These are phyloP conservation scores for Fusarium oxysporum DNA, from an alignment of 2,329 filamentous ascomycete species.

Conservation along the genomic window DNA sequence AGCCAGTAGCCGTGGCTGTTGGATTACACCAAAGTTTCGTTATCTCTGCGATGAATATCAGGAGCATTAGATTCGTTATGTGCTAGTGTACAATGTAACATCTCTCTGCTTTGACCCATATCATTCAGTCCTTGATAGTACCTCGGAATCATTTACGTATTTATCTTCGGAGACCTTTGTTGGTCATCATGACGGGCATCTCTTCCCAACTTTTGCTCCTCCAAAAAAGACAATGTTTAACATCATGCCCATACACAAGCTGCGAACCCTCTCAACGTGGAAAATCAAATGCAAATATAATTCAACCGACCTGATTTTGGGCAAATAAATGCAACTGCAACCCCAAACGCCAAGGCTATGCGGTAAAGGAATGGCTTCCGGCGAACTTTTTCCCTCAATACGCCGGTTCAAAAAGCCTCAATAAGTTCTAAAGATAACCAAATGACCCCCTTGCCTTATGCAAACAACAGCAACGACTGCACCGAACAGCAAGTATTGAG, in stretches of 20 bases:
- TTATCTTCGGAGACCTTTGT: conserved; percentile 16
- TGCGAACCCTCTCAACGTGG: conserved; percentile 12
- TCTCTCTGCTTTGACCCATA: conserved; percentile 3
- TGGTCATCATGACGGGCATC: conserved; percentile 16
- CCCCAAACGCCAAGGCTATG: conserved; percentile 46
- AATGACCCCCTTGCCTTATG: conserved; percentile 25
- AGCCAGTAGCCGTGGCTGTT: background rate
- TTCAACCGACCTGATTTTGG: conserved; percentile 22
- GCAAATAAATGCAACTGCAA: conserved; percentile 26
- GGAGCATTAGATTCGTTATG: conserved; percentile 42
- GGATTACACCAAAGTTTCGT: background rate
- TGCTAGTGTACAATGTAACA: conserved; percentile 40
- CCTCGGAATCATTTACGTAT: conserved; percentile 9
- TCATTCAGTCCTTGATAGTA: background rate
- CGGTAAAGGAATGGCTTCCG: conserved; percentile 41
- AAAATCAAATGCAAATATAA: conserved; percentile 39
- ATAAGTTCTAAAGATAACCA: conserved; percentile 22
- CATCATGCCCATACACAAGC: conserved; percentile 31
- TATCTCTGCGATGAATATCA: conserved; percentile 10
- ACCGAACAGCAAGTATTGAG: conserved; percentile 11
- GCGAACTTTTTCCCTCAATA: conserved; percentile 25
- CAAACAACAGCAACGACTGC: conserved; percentile 24
- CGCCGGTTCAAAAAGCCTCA: conserved; percentile 35
- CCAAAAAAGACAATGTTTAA: conserved; percentile 25
- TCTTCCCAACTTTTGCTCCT: conserved; percentile 29